Evolutionary conservation across 495 filamentous ascomycete species (phyloP).

Genomic region (Penicillium lividum): DNA sequence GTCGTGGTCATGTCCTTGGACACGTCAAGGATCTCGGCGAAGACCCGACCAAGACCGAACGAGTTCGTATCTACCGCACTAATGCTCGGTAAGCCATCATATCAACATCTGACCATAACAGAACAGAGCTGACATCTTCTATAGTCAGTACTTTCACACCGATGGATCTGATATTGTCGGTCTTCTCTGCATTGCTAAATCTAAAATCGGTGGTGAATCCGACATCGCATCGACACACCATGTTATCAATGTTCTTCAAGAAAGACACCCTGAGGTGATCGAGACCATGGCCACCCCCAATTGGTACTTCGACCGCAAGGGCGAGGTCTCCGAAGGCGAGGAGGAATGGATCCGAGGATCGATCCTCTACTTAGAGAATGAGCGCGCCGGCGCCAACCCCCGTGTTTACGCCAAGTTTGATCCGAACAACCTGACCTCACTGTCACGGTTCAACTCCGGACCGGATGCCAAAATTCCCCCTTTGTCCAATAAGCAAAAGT

Average conservation of each 20-base stretch:
- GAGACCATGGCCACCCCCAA: constrained; percentile 66
- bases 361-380: constrained; percentile 69
- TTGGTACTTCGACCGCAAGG: constrained; percentile 92
- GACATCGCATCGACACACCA: constrained; percentile 74
- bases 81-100: constrained; percentile 64
- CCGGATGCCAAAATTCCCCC: constrained; percentile 54
- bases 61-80: constrained; percentile 85
- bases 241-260: constrained; percentile 74
- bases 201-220: constrained; percentile 76
- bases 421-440: constrained; percentile 66
- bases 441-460: constrained; percentile 61
- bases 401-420: constrained; percentile 56
- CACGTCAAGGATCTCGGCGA: constrained; percentile 91
- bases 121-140: constrained; percentile 7
- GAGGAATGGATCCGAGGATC: constrained; percentile 69
- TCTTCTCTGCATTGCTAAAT: constrained; percentile 73
- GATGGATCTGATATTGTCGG: constrained; percentile 79
- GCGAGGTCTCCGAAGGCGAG: constrained; percentile 68
- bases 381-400: constrained; percentile 29
- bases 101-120: neutral
- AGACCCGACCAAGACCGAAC: constrained; percentile 75
- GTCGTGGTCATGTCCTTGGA: constrained; percentile 82
- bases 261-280: constrained; percentile 72
- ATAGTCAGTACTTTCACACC: constrained; percentile 74
- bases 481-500: constrained; percentile 58